phyloP scores from a whole-genome alignment of 2,329 filamentous ascomycete species.

The Cucurbitaria berberidis region DNA sequence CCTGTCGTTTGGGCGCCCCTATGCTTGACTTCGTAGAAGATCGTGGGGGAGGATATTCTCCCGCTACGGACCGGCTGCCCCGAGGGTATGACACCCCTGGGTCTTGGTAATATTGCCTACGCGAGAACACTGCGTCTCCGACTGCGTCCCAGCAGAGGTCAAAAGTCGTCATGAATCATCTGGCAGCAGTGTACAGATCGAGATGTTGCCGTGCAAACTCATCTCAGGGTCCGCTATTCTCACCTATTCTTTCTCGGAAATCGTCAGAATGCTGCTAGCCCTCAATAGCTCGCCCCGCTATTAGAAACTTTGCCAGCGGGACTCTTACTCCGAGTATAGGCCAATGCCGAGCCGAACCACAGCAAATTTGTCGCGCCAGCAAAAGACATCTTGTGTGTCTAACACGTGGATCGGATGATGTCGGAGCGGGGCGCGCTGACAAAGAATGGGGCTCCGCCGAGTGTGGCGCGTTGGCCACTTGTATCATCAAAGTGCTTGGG shows the following conservation, averaged over 20 bases:
- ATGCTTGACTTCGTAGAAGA: slow-evolving; percentile 29
- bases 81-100: slow-evolving; percentile 23
- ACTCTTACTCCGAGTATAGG: slow-evolving; percentile 32
- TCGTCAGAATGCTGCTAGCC: slow-evolving; percentile 26
- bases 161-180: neutral
- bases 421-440: slow-evolving; percentile 18
- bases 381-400: slow-evolving; percentile 12
- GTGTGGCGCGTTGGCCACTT: slow-evolving; percentile 27
- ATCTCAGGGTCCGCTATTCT: slow-evolving; percentile 32
- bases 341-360: slow-evolving; percentile 27
- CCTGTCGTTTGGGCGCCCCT: slow-evolving; percentile 29
- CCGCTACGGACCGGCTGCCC: slow-evolving; percentile 27
- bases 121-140: slow-evolving; percentile 1
- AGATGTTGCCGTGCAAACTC: slow-evolving; percentile 6
- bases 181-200: neutral
- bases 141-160: neutral
- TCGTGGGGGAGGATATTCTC: slow-evolving; percentile 33
- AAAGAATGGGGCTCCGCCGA: slow-evolving; percentile 20
- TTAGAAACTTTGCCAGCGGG: slow-evolving; percentile 14
- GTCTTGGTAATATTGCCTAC: slow-evolving; percentile 10
- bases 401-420: slow-evolving; percentile 33
- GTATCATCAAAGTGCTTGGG: slow-evolving; percentile 11
- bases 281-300: slow-evolving; percentile 37
- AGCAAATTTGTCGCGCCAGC: slow-evolving; percentile 30
- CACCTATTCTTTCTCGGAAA: slow-evolving; percentile 32